These are phyloP conservation scores for Parietaria judaica DNA, from an alignment of 306 rosid genomes.

Conservation along the genomic window DNA sequence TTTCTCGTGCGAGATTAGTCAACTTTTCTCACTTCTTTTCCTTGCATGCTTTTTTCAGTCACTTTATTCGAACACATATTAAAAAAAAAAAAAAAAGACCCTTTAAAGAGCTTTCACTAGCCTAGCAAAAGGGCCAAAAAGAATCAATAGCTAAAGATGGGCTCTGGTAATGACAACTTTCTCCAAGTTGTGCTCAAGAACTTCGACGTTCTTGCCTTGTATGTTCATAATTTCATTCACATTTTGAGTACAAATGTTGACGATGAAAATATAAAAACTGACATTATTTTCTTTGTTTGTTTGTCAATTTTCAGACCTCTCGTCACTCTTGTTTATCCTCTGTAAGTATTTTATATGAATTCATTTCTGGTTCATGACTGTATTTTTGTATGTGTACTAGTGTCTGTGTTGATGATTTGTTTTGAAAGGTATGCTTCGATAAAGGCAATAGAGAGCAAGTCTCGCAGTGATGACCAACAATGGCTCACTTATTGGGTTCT, in stretches of 20 bases:
- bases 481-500: constrained; percentile 99
- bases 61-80: neutral
- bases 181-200: constrained; percentile 70
- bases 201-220: constrained; percentile 91
- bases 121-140: neutral
- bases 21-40: constrained; percentile 17
- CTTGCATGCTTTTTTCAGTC: neutral
- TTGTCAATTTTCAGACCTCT: constrained; percentile 51
- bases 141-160: constrained; percentile 30
- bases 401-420: neutral
- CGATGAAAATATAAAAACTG: neutral
- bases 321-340: constrained; percentile 71
- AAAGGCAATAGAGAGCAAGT: constrained; percentile 77
- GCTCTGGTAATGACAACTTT: constrained; percentile 43
- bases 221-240: constrained; percentile 14
- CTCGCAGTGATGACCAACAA: constrained; percentile 69
- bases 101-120: neutral
- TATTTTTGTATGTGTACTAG: neutral
- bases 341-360: constrained; percentile 44
- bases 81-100: neutral
- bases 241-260: too few species aligned
- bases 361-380: neutral
- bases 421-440: constrained; percentile 61
- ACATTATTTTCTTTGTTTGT: neutral
- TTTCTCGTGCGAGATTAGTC: constrained; percentile 29